These are phyloP conservation scores for Bacterosira constricta DNA, from an alignment of 108 stramenopile genomes.

Conservation along the genomic window DNA sequence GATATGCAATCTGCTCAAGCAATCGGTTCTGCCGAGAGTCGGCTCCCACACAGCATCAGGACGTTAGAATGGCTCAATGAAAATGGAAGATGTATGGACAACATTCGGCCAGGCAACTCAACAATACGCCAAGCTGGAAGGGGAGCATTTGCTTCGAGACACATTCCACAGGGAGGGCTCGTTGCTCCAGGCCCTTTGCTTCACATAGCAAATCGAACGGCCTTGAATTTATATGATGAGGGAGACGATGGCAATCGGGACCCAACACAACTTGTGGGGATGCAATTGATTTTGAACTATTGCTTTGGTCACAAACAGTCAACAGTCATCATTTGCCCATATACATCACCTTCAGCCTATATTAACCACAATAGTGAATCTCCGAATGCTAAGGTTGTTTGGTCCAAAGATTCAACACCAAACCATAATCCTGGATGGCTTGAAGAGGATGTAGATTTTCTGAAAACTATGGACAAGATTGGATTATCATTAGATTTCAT, in stretches of 20 bases:
- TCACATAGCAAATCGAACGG: slow-evolving; percentile 56
- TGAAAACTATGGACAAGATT: slow-evolving; percentile 29
- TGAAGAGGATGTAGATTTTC: slow-evolving; percentile 33
- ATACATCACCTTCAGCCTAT: slow-evolving; percentile 59
- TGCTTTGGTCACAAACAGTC: slow-evolving; percentile 72
- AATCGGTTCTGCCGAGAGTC: slow-evolving; percentile 41
- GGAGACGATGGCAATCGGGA: slow-evolving; percentile 22
- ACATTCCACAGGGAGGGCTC: slow-evolving; percentile 58
- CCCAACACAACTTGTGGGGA: slow-evolving; percentile 14
- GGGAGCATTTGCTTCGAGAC: slow-evolving; percentile 78
- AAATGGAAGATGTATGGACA: slow-evolving; percentile 78
- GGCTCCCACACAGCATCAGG: slow-evolving; percentile 41
- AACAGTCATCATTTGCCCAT: slow-evolving; percentile 58
- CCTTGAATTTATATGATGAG: slow-evolving; percentile 59
- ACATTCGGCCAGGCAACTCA: slow-evolving; percentile 58
- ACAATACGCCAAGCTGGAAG: slow-evolving; percentile 70
- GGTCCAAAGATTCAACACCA: slow-evolving; percentile 39
- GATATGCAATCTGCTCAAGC: slow-evolving; percentile 34
- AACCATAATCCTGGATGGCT: slow-evolving; percentile 47
- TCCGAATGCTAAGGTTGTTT: slow-evolving; percentile 47
- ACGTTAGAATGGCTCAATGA: slow-evolving; percentile 47
- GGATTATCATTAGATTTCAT: slow-evolving; percentile 75
- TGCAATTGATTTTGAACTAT: slow-evolving; percentile 73
- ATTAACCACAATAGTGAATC: slow-evolving; percentile 55
- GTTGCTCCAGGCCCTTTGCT: slow-evolving; percentile 78